These are phyloP conservation scores for Xylariaceae sp. DNA, from an alignment of 2,329 filamentous ascomycete genomes.

Conservation along the genomic window DNA sequence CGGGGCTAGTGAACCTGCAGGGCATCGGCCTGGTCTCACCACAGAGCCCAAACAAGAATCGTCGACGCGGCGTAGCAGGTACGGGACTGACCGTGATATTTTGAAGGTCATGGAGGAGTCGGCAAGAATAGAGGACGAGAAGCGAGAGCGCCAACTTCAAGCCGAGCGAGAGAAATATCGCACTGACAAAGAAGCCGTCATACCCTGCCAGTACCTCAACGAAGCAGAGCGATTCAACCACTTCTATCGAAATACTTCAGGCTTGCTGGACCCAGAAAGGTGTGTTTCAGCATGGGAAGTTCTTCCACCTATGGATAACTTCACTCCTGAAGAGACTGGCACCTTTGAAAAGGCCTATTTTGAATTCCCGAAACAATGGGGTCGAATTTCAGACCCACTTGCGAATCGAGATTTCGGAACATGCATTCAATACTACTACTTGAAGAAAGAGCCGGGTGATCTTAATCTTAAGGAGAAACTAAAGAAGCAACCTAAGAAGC, in stretches of 20 bases:
- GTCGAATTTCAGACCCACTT: conserved; percentile 66
- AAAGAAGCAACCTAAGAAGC: conserved; percentile 58
- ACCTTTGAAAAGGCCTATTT: conserved; percentile 72
- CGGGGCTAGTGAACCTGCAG: conserved; percentile 32
- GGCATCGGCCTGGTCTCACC: conserved; percentile 35
- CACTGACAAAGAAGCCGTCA: conserved; percentile 68
- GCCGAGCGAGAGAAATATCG: conserved; percentile 67
- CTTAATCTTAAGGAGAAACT: conserved; percentile 74
- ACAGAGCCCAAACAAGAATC: conserved; percentile 54
- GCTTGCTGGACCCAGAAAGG: conserved; percentile 60
- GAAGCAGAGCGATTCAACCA: conserved; percentile 55
- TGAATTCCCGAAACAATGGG: conserved; percentile 78
- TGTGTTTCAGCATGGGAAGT: conserved; percentile 69
- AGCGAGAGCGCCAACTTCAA: conserved; percentile 61
- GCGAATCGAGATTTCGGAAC: conserved; percentile 68
- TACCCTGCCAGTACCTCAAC: conserved; percentile 67
- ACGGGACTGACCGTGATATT: conserved; percentile 69
- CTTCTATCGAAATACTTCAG: conserved; percentile 62
- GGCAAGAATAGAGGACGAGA: conserved; percentile 65
- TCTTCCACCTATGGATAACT: conserved; percentile 69
- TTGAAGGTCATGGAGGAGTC: conserved; percentile 70
- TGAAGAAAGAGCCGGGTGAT: conserved; percentile 73
- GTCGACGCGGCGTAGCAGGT: conserved; percentile 47
- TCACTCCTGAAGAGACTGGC: conserved; percentile 65
- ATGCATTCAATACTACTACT: conserved; percentile 83